phyloP scores from a whole-genome alignment of 768 basidiomycete species.

The Tremella mesenterica region DNA sequence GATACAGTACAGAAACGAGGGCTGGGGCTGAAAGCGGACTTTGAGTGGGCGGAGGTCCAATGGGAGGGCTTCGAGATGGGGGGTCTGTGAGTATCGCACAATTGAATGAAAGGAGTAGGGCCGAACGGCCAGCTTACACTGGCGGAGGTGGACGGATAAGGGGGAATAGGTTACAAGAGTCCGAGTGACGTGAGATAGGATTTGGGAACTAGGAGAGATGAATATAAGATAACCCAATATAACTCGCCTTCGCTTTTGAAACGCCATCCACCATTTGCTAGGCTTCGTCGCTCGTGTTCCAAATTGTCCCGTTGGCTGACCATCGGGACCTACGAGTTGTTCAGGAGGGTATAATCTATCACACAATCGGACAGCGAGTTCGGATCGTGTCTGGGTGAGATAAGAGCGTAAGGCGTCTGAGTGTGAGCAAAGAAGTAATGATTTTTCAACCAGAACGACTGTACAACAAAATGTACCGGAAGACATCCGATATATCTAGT shows the following conservation, averaged over 20 bases:
- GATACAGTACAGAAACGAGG: too few species aligned
- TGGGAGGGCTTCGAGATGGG: too few species aligned
- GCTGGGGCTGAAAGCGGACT: too few species aligned
- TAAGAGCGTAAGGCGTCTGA: constrained; percentile 83
- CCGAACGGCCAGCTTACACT: too few species aligned
- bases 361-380: constrained; percentile 73
- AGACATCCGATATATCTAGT: neutral
- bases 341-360: constrained; percentile 69
- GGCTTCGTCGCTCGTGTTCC: constrained; percentile 57
- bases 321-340: constrained; percentile 52
- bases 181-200: too few species aligned
- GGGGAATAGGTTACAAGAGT: too few species aligned
- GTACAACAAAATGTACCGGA: neutral
- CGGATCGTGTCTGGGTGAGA: constrained; percentile 84
- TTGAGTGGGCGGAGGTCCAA: too few species aligned
- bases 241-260: constrained; percentile 74
- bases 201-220: too few species aligned
- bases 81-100: too few species aligned
- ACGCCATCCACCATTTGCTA: constrained; percentile 99
- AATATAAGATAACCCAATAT: too few species aligned
- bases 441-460: neutral
- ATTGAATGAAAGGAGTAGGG: too few species aligned
- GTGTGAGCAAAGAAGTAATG: neutral
- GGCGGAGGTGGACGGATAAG: too few species aligned
- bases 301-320: constrained; percentile 49